Evolutionary conservation across 129 eudicot species (phyloP).

Genomic region (Arctium lappa): DNA sequence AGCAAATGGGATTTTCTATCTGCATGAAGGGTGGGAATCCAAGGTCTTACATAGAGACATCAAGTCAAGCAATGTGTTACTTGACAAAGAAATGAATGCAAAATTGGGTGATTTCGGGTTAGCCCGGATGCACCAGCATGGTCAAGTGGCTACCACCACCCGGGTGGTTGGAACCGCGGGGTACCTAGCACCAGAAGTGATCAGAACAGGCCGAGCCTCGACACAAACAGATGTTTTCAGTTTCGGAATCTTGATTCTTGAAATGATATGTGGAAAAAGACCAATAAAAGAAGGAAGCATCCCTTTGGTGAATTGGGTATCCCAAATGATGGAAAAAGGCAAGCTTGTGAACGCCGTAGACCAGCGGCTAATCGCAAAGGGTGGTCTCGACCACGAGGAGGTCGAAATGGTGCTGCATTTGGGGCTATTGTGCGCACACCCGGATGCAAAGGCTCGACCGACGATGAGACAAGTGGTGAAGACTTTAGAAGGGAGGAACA

Average conservation of each 20-base stretch:
- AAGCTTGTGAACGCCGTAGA: constrained; percentile 45
- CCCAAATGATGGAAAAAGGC: constrained; percentile 46
- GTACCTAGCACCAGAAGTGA: constrained; percentile 68
- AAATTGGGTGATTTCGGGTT: constrained; percentile 73
- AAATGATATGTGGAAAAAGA: constrained; percentile 62
- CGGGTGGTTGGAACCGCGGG: constrained; percentile 79
- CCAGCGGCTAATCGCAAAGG: constrained; percentile 22
- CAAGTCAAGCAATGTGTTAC: constrained; percentile 78
- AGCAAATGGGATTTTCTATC: constrained; percentile 59
- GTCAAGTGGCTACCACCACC: constrained; percentile 61
- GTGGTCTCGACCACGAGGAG: constrained; percentile 45
- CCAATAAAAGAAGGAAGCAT: constrained; percentile 61
- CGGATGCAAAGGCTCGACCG: constrained; percentile 52
- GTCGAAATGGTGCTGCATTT: constrained; percentile 59
- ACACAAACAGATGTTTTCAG: constrained; percentile 64
- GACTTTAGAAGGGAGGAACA: constrained; percentile 50
- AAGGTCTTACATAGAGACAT: constrained; percentile 77
- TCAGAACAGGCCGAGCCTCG: constrained; percentile 65
- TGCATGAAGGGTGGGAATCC: constrained; percentile 86
- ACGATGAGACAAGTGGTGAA: constrained; percentile 72
- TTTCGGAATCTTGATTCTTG: constrained; percentile 65
- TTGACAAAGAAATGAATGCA: constrained; percentile 70
- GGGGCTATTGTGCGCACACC: constrained; percentile 65
- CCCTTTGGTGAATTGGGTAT: constrained; percentile 63
- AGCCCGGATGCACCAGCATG: constrained; percentile 76